Base-by-base conservation (phyloP, 164 flowering plant genomes). In the Houttuynia cordata region DNA sequence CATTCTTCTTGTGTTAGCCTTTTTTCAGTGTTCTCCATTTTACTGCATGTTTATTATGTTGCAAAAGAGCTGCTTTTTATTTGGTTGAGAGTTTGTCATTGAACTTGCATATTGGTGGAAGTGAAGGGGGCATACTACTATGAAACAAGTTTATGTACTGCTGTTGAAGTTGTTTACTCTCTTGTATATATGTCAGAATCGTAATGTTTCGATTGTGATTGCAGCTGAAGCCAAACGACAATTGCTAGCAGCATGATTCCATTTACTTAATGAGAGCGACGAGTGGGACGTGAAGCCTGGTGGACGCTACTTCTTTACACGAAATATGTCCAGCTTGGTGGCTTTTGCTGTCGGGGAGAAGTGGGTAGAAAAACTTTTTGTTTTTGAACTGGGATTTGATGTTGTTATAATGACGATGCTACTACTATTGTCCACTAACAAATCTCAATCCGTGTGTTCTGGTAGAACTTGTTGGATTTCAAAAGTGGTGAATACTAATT, bases 261-360 rank as follows among this genome's bases (percentile, higher is more conserved):
- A 83, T 62, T 64, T 86, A 74, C 75, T 92, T 13, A 83, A 74
- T 72, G 98, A 88, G 79, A 87, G 79, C 67, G 98, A 92, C 9
- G 86, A 85, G n/a, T 87, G 98, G 98, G 85, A 89, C 62, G 72
- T 92, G 22, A 83, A 84, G 80, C 96, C 96, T 65, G 93, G 96
- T 58, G 96, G 96, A 8, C 82, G 91, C 66, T 92, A 92, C 68
- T 81, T 89, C 67, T 89, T 87, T 62, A 92, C 98, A 7, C 71
- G 98, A 64, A 92, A 92, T 60, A 89, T 87, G 96, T 92, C 98
- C 53, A 83, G 79, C 66, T 75, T 89, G 79, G 83, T 92, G 70
- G 96, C 98, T 20, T 92, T 92, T 79, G 84, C 96, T 42, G 67
- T 92, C 62, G 96, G 96, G 40, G 83, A 84, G 74, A 89, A 84